Conservation (phyloP, 108 stramenopile species). For the Ochromonas danica region DNA sequence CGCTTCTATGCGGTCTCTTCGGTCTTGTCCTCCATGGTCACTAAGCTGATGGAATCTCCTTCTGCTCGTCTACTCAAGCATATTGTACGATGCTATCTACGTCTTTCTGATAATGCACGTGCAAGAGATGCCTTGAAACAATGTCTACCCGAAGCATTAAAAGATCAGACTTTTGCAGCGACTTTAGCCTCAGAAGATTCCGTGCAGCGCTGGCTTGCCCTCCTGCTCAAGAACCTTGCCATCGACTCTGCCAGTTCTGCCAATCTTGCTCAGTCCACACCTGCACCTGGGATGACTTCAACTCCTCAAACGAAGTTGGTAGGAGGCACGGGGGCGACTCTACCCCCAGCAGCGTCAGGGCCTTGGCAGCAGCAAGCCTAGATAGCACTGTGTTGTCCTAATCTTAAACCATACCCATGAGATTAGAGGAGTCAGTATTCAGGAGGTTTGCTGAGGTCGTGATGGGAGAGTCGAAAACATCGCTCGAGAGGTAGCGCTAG, state of each 20-base stretch:
- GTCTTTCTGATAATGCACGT: conserved; percentile 84
- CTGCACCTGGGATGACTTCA: too few species aligned
- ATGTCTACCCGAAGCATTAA: conserved; percentile 78
- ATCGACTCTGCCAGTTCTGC: not conserved
- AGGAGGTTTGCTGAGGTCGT: too few species aligned
- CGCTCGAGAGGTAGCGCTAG: too few species aligned
- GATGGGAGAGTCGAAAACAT: too few species aligned
- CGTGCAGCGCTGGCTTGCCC: conserved; percentile 80
- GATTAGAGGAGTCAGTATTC: too few species aligned
- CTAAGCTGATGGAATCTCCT: conserved; percentile 73
- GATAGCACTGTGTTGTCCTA: too few species aligned
- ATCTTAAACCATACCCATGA: too few species aligned
- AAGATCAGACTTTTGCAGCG: conserved; percentile 77
- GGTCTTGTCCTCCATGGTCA: conserved; percentile 25
- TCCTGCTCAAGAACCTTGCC: conserved; percentile 50
- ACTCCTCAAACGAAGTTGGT: too few species aligned
- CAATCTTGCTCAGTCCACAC: too few species aligned
- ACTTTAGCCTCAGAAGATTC: conserved; percentile 79
- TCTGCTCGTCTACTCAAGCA: conserved; percentile 93
- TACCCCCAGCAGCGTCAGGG: too few species aligned
- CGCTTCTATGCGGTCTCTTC: conserved; percentile 88
- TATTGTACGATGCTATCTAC: conserved; percentile 93
- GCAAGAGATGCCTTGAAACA: conserved; percentile 92
- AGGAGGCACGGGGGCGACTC: too few species aligned
- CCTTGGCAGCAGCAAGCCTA: too few species aligned